These are phyloP conservation scores for Arachis hypogaea DNA, from an alignment of 306 rosid genomes.

Conservation along the genomic window DNA sequence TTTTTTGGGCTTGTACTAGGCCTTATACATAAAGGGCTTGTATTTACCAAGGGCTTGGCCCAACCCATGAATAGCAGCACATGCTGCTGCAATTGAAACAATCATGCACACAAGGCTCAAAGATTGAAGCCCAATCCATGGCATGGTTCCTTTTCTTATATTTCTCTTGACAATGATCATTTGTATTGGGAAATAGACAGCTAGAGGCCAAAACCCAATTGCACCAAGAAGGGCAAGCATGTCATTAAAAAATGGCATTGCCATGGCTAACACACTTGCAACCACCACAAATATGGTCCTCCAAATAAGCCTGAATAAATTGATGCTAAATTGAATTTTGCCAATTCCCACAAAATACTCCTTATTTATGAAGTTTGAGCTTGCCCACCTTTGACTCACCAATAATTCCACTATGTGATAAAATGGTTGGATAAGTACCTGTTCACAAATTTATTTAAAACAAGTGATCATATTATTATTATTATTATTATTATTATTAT, in stretches of 20 bases:
- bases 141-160: conserved; percentile 40
- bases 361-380: conserved; percentile 45
- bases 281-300: conserved; percentile 48
- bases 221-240: conserved; percentile 65
- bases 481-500: not conserved
- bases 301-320: conserved; percentile 60
- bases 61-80: conserved; percentile 56
- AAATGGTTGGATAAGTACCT: conserved; percentile 57
- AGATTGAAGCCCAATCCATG: conserved; percentile 56
- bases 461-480: not conserved
- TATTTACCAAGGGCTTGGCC: conserved; percentile 41
- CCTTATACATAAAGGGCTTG: conserved; percentile 52
- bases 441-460: not conserved
- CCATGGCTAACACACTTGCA: conserved; percentile 48
- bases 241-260: conserved; percentile 60
- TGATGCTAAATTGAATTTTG: conserved; percentile 36
- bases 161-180: conserved; percentile 56
- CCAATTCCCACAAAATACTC: conserved; percentile 42
- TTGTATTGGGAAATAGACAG: conserved; percentile 62
- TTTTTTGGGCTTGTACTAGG: conserved; percentile 5
- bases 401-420: conserved; percentile 48
- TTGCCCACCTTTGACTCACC: conserved; percentile 51
- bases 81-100: conserved; percentile 49
- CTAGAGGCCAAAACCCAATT: conserved; percentile 63
- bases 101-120: conserved; percentile 49